A percentile compares a stretch with the other conserved stretches of the same genome.
phyloP scores from a whole-genome alignment of 2,329 filamentous ascomycete species.

The Apiospora pterosperma region DNA sequence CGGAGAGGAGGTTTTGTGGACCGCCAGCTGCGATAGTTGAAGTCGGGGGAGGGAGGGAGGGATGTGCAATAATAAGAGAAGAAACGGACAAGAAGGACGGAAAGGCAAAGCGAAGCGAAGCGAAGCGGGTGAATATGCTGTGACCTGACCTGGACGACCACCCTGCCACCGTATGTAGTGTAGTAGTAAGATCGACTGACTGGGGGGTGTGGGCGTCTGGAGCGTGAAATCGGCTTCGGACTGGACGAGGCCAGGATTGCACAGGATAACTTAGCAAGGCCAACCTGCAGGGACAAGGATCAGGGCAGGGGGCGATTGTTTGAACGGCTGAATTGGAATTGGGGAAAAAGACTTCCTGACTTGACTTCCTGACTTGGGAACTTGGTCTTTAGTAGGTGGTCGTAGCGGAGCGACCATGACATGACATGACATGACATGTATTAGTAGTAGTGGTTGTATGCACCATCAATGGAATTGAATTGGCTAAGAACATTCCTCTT shows the following conservation, averaged over 20 bases:
- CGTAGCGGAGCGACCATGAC: neutral
- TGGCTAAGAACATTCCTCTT: too few species aligned
- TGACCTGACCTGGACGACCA: neutral
- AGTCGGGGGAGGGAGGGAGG: neutral
- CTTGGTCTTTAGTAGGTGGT: neutral
- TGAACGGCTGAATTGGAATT: conserved; percentile 2
- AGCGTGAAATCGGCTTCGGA: conserved; percentile 3
- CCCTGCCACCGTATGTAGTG: too few species aligned
- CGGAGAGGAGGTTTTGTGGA: conserved; percentile 5
- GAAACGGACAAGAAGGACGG: neutral
- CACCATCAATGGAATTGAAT: neutral
- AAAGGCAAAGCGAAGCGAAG: neutral
- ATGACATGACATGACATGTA: neutral
- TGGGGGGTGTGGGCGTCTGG: neutral
- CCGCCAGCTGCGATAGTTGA: neutral
- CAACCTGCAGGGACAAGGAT: neutral
- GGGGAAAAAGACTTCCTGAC: neutral
- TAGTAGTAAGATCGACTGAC: conserved; percentile 2
- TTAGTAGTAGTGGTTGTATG: too few species aligned
- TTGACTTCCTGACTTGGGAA: neutral
- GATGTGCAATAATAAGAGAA: neutral
- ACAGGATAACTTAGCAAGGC: neutral
- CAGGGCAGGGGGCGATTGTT: neutral
- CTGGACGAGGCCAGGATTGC: neutral
- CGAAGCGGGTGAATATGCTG: neutral